Evolutionary conservation across 2,329 filamentous ascomycete genomes (phyloP).

Genomic region (Penicillium rolfsii): DNA sequence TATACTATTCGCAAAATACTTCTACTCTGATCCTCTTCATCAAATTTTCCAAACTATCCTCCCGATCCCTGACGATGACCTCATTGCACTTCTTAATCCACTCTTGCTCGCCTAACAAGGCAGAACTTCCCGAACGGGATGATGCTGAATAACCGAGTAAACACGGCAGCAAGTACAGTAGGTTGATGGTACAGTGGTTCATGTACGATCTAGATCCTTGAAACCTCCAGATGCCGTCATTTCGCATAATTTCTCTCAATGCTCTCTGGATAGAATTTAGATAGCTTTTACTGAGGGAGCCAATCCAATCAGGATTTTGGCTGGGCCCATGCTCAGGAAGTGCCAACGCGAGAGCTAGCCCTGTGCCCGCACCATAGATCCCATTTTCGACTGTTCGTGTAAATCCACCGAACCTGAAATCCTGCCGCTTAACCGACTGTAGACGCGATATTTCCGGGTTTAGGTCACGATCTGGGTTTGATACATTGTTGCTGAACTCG

Average conservation of each 20-base stretch:
- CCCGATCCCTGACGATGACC: background rate
- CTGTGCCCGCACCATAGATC: background rate
- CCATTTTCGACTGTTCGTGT: background rate
- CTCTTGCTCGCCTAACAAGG: background rate
- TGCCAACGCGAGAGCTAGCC: background rate
- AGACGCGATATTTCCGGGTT: background rate
- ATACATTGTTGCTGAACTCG: conserved; percentile 2
- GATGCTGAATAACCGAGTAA: background rate
- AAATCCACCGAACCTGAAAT: background rate
- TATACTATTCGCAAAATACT: background rate
- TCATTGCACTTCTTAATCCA: background rate
- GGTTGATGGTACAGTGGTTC: background rate
- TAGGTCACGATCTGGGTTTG: background rate
- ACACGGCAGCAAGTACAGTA: no score
- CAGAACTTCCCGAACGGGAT: background rate
- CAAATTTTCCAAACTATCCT: background rate
- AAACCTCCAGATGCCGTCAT: background rate
- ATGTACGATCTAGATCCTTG: background rate
- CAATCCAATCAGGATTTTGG: background rate
- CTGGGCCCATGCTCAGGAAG: background rate
- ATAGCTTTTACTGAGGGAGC: background rate
- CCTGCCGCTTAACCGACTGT: conserved; percentile 1
- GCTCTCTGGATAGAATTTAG: background rate
- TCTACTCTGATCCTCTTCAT: background rate
- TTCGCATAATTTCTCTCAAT: background rate